phyloP scores from a whole-genome alignment of 306 rosid genomes.

The Cucurbita maxima region DNA sequence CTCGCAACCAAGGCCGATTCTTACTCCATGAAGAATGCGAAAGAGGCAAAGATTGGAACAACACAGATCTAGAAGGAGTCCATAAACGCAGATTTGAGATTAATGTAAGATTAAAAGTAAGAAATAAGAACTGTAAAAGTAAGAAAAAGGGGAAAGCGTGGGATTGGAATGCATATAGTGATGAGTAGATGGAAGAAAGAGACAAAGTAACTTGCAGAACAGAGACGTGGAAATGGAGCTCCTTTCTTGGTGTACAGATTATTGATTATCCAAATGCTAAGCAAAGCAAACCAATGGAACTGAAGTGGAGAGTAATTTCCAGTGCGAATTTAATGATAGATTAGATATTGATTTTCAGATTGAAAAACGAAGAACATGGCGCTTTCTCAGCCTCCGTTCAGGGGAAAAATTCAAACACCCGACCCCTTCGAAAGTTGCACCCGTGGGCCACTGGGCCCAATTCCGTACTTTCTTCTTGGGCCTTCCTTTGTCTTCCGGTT shows the following conservation, averaged over 20 bases:
- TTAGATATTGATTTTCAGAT: not conserved
- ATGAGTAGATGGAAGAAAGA: conserved; percentile 6
- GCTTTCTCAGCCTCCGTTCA: conserved; percentile 5
- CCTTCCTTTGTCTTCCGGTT: not conserved
- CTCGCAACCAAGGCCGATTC: not conserved
- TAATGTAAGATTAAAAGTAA: not conserved
- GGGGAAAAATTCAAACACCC: conserved; percentile 4
- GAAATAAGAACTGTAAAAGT: conserved; percentile 1
- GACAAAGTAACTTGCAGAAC: conserved; percentile 18
- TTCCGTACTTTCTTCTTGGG: not conserved
- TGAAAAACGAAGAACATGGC: not conserved
- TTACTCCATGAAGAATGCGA: not conserved
- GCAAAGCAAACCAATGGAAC: not conserved
- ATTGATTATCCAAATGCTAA: not conserved
- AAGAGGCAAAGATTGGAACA: not conserved
- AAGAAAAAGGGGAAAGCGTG: not conserved
- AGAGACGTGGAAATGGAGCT: conserved; percentile 10
- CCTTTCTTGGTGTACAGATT: not conserved
- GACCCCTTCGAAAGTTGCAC: conserved; percentile 1
- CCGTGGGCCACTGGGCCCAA: not conserved
- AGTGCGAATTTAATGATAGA: not conserved
- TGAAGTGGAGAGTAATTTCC: not conserved
- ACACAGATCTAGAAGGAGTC: not conserved
- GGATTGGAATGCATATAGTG: not conserved
- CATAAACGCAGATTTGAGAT: not conserved